Evolutionary conservation across 164 flowering plant species (phyloP), one percentile per base, ranked within the genome.

Genomic region (Cinnamomum micranthum): DNA sequence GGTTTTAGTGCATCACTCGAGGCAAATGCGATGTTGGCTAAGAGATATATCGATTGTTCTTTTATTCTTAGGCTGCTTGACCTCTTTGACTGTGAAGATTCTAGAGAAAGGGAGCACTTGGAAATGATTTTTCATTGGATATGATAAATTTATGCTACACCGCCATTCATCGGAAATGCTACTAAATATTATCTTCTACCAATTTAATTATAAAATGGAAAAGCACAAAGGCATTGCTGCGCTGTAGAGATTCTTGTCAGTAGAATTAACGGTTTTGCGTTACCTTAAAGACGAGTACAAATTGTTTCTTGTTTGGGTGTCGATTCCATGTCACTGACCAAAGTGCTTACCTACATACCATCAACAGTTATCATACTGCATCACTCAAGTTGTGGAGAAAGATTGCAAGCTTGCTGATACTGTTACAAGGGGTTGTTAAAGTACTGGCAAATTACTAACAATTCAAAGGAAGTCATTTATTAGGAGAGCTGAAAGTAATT

Each of bases 261-360:
- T 76, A 85, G 91, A 27, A 87, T 93, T 52, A 91, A 91, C 84
- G 93, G 98, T 74, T 93, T 91, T 86, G 92, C 94, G 63, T 71
- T 93, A 77, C 98, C 98, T 12, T 83, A 93, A 93, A 79, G 97
- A 93, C 77, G 96, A 93, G 67, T 94, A 93, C 74, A 93, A 91
- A 70, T 63, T 88, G 71, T 93, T 89, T 77, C 93, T 91, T 77
- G 83, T 87, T 51, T 82, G 88, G 25, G 89, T 85, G 0, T 79
- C 90, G 22, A 89, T 93, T 78, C 98, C 96, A 23, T 83, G 91
- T 64, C 98, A 91, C 80, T 90, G 89, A 77, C 98, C 98, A 19
- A 91, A 85, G 75, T 89, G 90, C 81, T 79, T 93, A 63, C 82
- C 88, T 28, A 83, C 84, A 89, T 93, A 91, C 80, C 95, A 93